Base-by-base conservation (phyloP, 1,139 yeast genomes). In the Blastobotrys petasosporus region DNA sequence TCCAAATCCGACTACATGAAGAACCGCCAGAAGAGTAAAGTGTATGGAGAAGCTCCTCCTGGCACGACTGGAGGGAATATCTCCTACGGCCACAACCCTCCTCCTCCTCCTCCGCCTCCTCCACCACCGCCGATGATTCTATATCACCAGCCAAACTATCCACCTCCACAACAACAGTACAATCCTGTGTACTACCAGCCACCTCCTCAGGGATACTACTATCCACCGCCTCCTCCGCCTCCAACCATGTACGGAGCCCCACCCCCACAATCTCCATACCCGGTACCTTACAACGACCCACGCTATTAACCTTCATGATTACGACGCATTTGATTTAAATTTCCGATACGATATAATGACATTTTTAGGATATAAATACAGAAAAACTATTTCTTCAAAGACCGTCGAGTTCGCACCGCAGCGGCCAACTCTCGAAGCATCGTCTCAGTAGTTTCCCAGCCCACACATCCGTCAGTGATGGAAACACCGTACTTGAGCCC, bases 391-490 rank as follows among this genome's bases (percentile, higher is more conserved):
- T 41, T 32, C 12, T 45, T 47, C 31, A 48, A 41, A 13, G 51
- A 46, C 74, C 96, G 83, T 79, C 97, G 85, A 47, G 75, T 66
- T 67, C 78, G 77, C 37, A 90, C 96, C 48, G 97, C 95, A 44
- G 69, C 75, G 46, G 96, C 84, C 58, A 92, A 77, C 55, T 81
- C 80, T 42, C 72, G 77, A 63, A 92, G 79, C 80, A 90, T 90
- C 28, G 64, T 72, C 42, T 76, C 95, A 41, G 98, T 92, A 43
- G 85, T 73, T 53, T 87, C 95, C 94, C 95, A 88, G 48, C 84
- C 75, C 46, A 92, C 95, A 73, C 98, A 92, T 31, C 94, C 95
- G 67, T 92, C 98, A 49, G 98, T 92, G 67, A 92, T 87, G 48
- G 95, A 84, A 51, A 88, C 96, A 70, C 98, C 98, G 73, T 90